Conservation (phyloP, 192 early-diverging fungal species). For the Entomortierella parvispora region DNA sequence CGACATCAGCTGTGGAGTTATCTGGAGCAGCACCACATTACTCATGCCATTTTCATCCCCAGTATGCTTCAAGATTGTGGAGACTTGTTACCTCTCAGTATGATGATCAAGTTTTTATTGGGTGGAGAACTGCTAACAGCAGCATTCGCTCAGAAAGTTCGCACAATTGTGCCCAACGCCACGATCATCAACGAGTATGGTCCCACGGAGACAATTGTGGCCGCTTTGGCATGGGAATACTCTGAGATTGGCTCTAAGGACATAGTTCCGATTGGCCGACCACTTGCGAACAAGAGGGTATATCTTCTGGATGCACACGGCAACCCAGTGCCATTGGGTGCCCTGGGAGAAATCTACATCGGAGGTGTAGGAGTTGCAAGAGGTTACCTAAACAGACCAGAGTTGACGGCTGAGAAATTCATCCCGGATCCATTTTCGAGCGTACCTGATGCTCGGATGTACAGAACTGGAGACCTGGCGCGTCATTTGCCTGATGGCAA, state of each 20-base stretch:
- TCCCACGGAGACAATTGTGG: slow-evolving; percentile 24
- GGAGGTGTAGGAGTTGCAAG: slow-evolving; percentile 49
- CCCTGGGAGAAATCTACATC: too few relatives aligned
- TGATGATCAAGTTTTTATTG: background rate
- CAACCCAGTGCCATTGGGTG: too few relatives aligned
- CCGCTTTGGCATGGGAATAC: background rate
- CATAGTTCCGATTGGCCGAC: slow-evolving; percentile 40
- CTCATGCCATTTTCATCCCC: too few relatives aligned
- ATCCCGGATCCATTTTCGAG: slow-evolving; percentile 47
- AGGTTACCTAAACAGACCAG: slow-evolving; percentile 52
- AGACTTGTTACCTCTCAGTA: background rate
- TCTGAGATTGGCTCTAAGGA: slow-evolving; percentile 45
- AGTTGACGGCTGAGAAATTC: slow-evolving; percentile 45
- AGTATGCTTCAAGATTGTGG: too few relatives aligned
- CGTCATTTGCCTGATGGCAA: slow-evolving; percentile 38
- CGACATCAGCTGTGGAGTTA: too few relatives aligned
- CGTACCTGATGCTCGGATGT: slow-evolving; percentile 25
- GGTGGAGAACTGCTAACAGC: background rate
- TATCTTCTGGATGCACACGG: too few relatives aligned
- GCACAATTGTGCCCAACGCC: background rate
- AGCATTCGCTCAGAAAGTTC: background rate
- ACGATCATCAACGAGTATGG: slow-evolving; percentile 31
- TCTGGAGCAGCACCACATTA: too few relatives aligned
- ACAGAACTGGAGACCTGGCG: slow-evolving; percentile 47
- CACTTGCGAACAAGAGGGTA: too few relatives aligned